Conservation (phyloP, 2,329 filamentous ascomycete species). For the Aspergillus clavatus region DNA sequence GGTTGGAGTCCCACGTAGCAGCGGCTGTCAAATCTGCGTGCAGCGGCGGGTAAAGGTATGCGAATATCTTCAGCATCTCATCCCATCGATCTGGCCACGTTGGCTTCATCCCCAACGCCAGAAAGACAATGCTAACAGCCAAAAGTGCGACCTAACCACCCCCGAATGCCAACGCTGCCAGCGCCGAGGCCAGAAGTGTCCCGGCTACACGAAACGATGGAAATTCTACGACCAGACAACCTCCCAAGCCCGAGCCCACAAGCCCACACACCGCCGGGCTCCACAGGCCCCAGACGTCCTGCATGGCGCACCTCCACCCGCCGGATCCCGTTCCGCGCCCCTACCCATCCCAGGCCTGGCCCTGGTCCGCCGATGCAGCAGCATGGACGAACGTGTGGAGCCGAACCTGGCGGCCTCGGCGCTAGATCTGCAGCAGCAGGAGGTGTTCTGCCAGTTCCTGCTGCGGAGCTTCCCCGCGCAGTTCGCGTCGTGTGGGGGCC, state of each 20-base stretch:
- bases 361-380: background rate
- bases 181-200: conserved; percentile 6
- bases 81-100: background rate
- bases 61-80: background rate
- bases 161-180: conserved; percentile 9
- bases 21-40: conserved; percentile 3
- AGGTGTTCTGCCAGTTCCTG: conserved; percentile 10
- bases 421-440: conserved; percentile 10
- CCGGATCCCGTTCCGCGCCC: background rate
- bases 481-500: conserved; percentile 10
- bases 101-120: background rate
- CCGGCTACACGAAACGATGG: conserved; percentile 10
- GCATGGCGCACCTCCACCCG: background rate
- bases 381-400: conserved; percentile 9
- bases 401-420: conserved; percentile 7
- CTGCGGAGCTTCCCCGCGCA: conserved; percentile 10
- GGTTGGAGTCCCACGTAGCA: conserved; percentile 8
- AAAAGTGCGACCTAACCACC: conserved; percentile 6
- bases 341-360: too few species aligned
- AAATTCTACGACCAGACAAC: conserved; percentile 5
- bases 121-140: too few species aligned
- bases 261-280: background rate
- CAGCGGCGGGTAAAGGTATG: conserved; percentile 5
- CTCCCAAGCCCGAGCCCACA: background rate
- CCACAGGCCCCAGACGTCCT: background rate